These are phyloP conservation scores for Moesziomyces antarcticus DNA, from an alignment of 1,284 basidiomycete species.

Conservation along the genomic window DNA sequence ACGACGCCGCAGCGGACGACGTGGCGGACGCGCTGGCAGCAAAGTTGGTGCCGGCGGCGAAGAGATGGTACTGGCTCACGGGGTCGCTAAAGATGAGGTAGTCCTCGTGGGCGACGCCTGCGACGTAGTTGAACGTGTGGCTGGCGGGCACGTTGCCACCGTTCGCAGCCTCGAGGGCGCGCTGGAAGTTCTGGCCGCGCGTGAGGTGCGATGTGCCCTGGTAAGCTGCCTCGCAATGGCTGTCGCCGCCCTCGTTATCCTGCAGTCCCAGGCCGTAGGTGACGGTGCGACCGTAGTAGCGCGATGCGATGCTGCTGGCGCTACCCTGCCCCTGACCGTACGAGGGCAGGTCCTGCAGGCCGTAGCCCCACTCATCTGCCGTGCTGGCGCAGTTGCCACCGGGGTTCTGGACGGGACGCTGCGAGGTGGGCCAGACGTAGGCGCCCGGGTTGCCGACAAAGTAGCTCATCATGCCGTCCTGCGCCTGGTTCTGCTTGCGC, in stretches of 20 bases:
- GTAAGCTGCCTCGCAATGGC: constrained; percentile 58
- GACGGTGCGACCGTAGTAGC: constrained; percentile 50
- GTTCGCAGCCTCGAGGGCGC: constrained; percentile 25
- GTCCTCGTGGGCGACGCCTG: constrained; percentile 51
- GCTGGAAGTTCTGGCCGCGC: constrained; percentile 56
- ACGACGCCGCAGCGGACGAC: constrained; percentile 7
- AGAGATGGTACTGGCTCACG: constrained; percentile 44
- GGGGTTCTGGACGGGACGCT: constrained; percentile 43
- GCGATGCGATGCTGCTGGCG: constrained; percentile 28
- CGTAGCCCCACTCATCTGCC: constrained; percentile 36
- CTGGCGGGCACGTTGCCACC: constrained; percentile 43
- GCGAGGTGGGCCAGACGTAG: constrained; percentile 48
- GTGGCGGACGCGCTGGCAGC: constrained; percentile 3
- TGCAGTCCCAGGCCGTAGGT: constrained; percentile 51
- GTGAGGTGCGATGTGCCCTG: constrained; percentile 55
- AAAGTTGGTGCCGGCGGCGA: constrained; percentile 27
- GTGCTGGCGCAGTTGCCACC: constrained; percentile 34
- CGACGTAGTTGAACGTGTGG: constrained; percentile 54
- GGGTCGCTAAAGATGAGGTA: constrained; percentile 55
- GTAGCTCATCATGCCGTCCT: constrained; percentile 48
- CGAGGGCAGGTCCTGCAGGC: constrained; percentile 29
- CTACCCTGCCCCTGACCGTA: constrained; percentile 32
- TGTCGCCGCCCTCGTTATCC: constrained; percentile 57
- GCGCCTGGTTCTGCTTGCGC: constrained; percentile 34
- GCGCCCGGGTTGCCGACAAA: constrained; percentile 59